Conservation (phyloP, 2,329 filamentous ascomycete genomes). For the Penicillium sp. region DNA sequence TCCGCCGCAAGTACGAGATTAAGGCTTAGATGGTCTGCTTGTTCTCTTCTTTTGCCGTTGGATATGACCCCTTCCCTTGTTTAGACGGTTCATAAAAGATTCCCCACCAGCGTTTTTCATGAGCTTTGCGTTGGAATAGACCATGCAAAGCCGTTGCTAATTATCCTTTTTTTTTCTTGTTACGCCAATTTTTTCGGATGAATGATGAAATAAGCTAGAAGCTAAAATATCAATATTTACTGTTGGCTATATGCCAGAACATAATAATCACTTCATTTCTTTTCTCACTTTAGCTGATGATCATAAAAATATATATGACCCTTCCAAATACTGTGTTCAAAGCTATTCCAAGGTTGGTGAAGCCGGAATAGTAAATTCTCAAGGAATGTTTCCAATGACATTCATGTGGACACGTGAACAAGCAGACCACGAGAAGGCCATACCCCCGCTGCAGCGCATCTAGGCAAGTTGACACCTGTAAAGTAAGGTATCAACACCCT, state of each 20-base stretch:
- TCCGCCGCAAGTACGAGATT: constrained; percentile 74
- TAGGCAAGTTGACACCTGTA: too few relatives aligned
- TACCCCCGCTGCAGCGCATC: too few relatives aligned
- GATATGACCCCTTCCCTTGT: constrained; percentile 19
- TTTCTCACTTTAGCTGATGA: background rate
- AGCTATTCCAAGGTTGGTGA: too few relatives aligned
- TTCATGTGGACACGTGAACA: too few relatives aligned
- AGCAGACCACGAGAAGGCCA: too few relatives aligned
- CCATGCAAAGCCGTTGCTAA: constrained; percentile 12
- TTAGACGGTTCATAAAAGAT: constrained; percentile 37
- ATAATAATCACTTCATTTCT: background rate
- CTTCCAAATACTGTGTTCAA: too few relatives aligned
- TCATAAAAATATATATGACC: too few relatives aligned
- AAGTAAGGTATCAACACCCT: too few relatives aligned
- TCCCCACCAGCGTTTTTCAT: constrained; percentile 32
- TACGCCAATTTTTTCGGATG: constrained; percentile 13
- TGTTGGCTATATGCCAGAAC: background rate
- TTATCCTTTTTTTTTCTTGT: constrained; percentile 10
- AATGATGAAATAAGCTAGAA: constrained; percentile 21
- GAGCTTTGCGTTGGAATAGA: constrained; percentile 26
- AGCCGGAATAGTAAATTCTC: too few relatives aligned
- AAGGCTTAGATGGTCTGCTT: constrained; percentile 59
- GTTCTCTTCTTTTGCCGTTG: constrained; percentile 26
- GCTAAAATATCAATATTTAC: background rate
- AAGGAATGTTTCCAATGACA: too few relatives aligned